A percentile compares a stretch with the other conserved stretches of the same genome.
These are phyloP conservation scores for Sporothrix euskadiensis DNA, from an alignment of 2,329 filamentous ascomycete genomes.

Conservation along the genomic window DNA sequence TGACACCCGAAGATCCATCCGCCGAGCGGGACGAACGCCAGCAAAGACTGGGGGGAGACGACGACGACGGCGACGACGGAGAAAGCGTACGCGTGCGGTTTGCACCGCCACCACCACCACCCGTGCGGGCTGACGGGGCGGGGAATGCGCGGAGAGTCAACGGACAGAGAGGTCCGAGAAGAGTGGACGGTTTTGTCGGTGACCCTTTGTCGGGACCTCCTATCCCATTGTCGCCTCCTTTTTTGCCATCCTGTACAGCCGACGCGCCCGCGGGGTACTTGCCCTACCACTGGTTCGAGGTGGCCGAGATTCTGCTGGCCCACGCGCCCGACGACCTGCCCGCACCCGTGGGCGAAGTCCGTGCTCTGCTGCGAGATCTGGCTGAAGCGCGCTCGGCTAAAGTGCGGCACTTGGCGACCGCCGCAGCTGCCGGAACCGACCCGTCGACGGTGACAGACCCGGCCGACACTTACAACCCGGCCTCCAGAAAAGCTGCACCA, in stretches of 20 bases:
- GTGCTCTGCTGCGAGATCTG: conserved; percentile 75
- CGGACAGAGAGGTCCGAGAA: not conserved
- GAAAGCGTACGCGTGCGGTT: conserved; percentile 64
- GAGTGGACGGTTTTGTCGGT: not conserved
- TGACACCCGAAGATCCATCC: conserved; percentile 37
- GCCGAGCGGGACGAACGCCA: not conserved
- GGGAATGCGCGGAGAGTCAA: conserved; percentile 34
- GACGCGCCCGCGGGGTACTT: conserved; percentile 67
- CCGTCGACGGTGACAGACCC: conserved; percentile 35
- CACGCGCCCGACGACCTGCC: conserved; percentile 80
- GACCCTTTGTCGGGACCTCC: conserved; percentile 24
- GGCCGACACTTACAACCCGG: conserved; percentile 54
- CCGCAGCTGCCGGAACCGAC: conserved; percentile 33
- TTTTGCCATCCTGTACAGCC: conserved; percentile 73
- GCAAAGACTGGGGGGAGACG: not conserved
- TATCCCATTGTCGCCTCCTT: conserved; percentile 65
- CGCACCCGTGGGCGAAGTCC: conserved; percentile 67
- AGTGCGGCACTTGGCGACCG: conserved; percentile 64
- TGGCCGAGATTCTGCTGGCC: conserved; percentile 83
- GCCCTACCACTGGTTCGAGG: conserved; percentile 94
- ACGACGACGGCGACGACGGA: conserved; percentile 10
- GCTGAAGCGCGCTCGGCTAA: conserved; percentile 89
- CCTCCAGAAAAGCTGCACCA: not conserved
- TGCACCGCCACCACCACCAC: conserved; percentile 71
- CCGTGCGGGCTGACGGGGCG: conserved; percentile 49